Percentiles rank a stretch among this genome's conserved stretches.
phyloP scores from a whole-genome alignment of 2,329 filamentous ascomycete species.

The Fusarium redolens region DNA sequence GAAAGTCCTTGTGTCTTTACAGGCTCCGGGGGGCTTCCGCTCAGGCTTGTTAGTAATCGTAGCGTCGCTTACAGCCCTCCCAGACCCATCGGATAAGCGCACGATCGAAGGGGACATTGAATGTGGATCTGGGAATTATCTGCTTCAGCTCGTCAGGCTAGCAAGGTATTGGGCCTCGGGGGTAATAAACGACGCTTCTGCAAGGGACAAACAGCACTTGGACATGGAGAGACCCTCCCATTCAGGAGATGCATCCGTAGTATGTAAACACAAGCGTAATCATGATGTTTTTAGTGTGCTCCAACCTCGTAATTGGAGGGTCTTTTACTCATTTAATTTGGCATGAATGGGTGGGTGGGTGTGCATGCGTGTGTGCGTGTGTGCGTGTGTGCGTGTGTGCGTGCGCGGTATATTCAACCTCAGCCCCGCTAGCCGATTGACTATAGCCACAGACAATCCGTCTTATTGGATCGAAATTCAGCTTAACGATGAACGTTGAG shows the following conservation, averaged over 20 bases:
- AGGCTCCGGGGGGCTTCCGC: neutral
- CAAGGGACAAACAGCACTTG: slow-evolving; percentile 23
- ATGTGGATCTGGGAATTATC: slow-evolving; percentile 14
- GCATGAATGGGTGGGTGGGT: neutral
- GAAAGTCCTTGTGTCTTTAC: neutral
- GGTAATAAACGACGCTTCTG: slow-evolving; percentile 32
- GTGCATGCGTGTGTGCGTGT: neutral
- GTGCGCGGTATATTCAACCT: neutral
- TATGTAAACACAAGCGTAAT: slow-evolving; percentile 12
- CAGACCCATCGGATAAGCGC: slow-evolving; percentile 9
- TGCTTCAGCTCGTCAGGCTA: neutral
- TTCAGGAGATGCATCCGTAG: neutral
- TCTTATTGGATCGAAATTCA: slow-evolving; percentile 1
- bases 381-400: neutral
- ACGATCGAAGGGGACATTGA: slow-evolving; percentile 27
- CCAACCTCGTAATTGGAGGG: slow-evolving; percentile 5
- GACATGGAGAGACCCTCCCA: neutral
- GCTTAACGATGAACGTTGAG: neutral
- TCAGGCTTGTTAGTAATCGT: slow-evolving; percentile 18
- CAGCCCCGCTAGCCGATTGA: slow-evolving; percentile 2
- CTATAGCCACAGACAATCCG: slow-evolving; percentile 6
- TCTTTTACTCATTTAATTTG: slow-evolving; percentile 12
- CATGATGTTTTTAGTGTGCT: slow-evolving; percentile 13
- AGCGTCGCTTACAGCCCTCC: slow-evolving; percentile 11
- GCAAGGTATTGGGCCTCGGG: neutral